These are phyloP conservation scores for Hypericum androsaemum DNA, from an alignment of 345 rosid species.

Conservation along the genomic window DNA sequence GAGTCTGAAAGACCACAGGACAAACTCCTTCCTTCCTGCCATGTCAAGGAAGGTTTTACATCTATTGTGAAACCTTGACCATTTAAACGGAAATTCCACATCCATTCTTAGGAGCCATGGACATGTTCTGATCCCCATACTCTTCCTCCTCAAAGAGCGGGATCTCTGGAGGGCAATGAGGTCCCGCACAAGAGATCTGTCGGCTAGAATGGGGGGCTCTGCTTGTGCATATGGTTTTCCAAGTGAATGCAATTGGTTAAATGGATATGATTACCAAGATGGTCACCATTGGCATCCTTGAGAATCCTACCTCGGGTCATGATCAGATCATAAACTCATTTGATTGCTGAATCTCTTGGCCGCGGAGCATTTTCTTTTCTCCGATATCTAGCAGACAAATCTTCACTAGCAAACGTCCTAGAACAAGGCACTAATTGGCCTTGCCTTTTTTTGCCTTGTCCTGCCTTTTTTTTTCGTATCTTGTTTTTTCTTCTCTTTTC, in stretches of 20 bases:
- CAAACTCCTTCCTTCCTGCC: slow-evolving; percentile 92
- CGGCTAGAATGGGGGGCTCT: slow-evolving; percentile 64
- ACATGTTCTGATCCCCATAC: slow-evolving; percentile 39
- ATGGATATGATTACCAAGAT: slow-evolving; percentile 92
- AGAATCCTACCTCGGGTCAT: slow-evolving; percentile 74
- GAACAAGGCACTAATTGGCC: too few species aligned
- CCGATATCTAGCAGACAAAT: too few species aligned
- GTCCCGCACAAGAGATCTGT: slow-evolving; percentile 87
- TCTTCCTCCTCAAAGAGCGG: slow-evolving; percentile 48
- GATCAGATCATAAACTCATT: slow-evolving; percentile 30
- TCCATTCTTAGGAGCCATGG: slow-evolving; percentile 62
- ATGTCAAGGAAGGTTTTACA: slow-evolving; percentile 73
- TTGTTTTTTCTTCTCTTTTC: too few species aligned
- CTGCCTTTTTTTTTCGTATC: too few species aligned
- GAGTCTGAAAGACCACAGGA: slow-evolving; percentile 86
- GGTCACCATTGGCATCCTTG: slow-evolving; percentile 88
- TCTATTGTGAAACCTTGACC: slow-evolving; percentile 91
- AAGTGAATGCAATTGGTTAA: slow-evolving; percentile 93
- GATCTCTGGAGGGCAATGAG: slow-evolving; percentile 84
- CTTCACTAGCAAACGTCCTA: too few species aligned
- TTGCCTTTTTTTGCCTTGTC: too few species aligned
- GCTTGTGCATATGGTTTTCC: slow-evolving; percentile 98
- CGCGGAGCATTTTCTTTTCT: background rate
- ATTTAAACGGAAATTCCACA: slow-evolving; percentile 96
- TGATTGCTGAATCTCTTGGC: slow-evolving; percentile 9